Evolutionary conservation across 495 filamentous ascomycete species (phyloP).

Genomic region (Penicilliopsis zonata): DNA sequence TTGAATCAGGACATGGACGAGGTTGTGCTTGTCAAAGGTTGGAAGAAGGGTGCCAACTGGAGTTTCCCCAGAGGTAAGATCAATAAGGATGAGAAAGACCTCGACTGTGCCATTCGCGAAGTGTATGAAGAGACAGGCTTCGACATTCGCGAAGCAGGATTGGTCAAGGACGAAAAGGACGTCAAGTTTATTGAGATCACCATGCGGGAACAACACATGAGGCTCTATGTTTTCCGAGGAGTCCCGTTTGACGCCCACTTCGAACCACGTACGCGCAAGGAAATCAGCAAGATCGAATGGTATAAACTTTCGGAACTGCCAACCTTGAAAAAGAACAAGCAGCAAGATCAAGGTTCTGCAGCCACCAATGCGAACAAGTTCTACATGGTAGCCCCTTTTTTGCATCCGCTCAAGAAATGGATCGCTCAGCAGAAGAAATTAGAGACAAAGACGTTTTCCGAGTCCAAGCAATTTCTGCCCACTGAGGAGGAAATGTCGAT

Average conservation of each 20-base stretch:
- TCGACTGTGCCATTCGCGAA: slow-evolving; percentile 86
- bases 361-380: slow-evolving; percentile 69
- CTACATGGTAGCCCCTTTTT: slow-evolving; percentile 94
- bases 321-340: slow-evolving; percentile 59
- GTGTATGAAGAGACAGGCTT: slow-evolving; percentile 94
- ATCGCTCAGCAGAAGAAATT: slow-evolving; percentile 68
- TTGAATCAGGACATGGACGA: slow-evolving; percentile 86
- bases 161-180: slow-evolving; percentile 53
- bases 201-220: slow-evolving; percentile 86
- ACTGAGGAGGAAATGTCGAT: slow-evolving; percentile 24
- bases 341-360: slow-evolving; percentile 38
- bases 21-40: slow-evolving; percentile 85
- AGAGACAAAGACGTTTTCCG: slow-evolving; percentile 30
- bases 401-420: slow-evolving; percentile 81
- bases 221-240: slow-evolving; percentile 79
- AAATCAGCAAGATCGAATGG: slow-evolving; percentile 95
- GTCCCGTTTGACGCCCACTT: slow-evolving; percentile 79
- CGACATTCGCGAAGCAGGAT: slow-evolving; percentile 58
- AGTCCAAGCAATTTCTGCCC: slow-evolving; percentile 7
- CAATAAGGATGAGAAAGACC: slow-evolving; percentile 86
- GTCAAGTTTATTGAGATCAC: slow-evolving; percentile 73
- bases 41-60: slow-evolving; percentile 95
- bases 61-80: slow-evolving; percentile 96
- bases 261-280: slow-evolving; percentile 82
- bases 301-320: slow-evolving; percentile 81